phyloP scores from a whole-genome alignment of 202 grass and related monocot species.

The Eragrostis tef region DNA sequence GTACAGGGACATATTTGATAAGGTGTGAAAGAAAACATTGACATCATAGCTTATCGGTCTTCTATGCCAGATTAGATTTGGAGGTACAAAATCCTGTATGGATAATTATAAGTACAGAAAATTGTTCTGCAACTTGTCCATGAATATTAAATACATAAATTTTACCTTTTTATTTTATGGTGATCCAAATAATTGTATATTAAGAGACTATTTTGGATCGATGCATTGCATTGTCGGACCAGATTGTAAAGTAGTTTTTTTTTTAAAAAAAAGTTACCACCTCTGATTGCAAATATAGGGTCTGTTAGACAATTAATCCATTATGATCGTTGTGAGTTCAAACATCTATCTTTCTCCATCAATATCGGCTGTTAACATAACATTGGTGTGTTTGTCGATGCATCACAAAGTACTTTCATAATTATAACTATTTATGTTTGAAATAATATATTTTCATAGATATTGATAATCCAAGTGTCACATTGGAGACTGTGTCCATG shows the following conservation, averaged over 20 bases:
- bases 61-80: background rate
- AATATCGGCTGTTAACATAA: background rate
- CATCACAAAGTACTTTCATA: too few species aligned
- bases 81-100: background rate
- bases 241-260: background rate
- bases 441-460: background rate
- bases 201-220: background rate
- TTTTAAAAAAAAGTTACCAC: background rate
- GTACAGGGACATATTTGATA: slow-evolving; percentile 13
- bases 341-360: background rate
- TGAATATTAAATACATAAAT: background rate
- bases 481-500: background rate
- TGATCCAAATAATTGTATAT: background rate
- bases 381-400: background rate
- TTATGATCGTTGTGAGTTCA: background rate
- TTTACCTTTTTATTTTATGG: background rate
- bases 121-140: background rate
- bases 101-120: background rate
- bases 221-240: background rate
- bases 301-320: background rate
- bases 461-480: background rate
- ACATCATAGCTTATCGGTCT: background rate
- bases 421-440: too few species aligned
- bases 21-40: background rate
- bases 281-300: background rate